Base-by-base conservation (phyloP, 164 flowering plant genomes). In the Houttuynia cordata region DNA sequence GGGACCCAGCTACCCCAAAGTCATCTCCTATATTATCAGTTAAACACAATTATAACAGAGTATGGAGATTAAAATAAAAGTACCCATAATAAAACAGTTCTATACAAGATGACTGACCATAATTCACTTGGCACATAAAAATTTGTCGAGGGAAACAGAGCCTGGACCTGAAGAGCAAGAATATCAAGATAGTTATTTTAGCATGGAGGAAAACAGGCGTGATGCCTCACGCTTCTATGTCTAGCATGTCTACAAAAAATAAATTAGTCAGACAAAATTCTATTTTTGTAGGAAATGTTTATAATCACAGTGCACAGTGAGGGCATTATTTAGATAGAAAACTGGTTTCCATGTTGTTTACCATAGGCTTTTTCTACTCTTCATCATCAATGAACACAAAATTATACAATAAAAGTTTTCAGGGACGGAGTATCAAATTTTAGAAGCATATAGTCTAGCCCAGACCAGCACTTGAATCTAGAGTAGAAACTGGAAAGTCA, bases 1-100 rank as follows among this genome's bases (percentile, higher is more conserved):
- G 67, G 24, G 40, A 34, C 41, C 74, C 85, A 67, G 78, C 76
- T 57, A 67, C 34, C 62, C 65, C 78, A 53, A 70, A 71, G 49
- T 77, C 81, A 65, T 73, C 68, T 65, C 62, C 51, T 18, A 45
- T 57, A 18, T 56, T 42, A 67, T 53, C 30, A 59, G 60, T 51
- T 60, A 40, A 41, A 5, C 21, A 23, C 42, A 51, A 60, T 4
- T 18, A 17, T 39, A 14, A 23, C 10, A 30, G 39, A 1, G 14
- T 19, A 17, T 25, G 23, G 22, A 53, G 19, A 9, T 30, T 30
- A 6, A 30, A 30, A 30, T 2, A 30, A 30, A 30, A 30, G 6
- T 30, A 6, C 37, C 2, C 2, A 30, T 30, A 30, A 30, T 30
- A 30, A n/a, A n/a, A n/a, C 24, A 39, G 30, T 47, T 54, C 42